Conservation (phyloP, 2,329 filamentous ascomycete species). For the Grosmannia huntii region DNA sequence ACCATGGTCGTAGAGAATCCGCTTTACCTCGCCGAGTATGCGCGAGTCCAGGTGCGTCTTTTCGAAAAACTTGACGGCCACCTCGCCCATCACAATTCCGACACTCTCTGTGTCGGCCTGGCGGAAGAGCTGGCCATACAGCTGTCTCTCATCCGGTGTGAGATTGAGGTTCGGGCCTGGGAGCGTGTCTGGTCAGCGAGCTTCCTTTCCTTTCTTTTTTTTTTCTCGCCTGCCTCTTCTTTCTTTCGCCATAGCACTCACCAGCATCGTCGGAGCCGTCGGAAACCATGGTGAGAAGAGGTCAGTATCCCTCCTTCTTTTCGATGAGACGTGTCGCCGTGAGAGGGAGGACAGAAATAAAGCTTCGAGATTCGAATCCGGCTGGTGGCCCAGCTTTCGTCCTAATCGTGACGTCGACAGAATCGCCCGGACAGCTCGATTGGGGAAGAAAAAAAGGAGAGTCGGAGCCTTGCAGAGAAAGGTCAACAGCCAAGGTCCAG, state of each 20-base stretch:
- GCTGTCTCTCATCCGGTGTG: slow-evolving; percentile 80
- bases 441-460: not conserved
- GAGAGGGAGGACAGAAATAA: not conserved
- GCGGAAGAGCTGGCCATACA: slow-evolving; percentile 86
- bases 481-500: not conserved
- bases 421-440: not conserved
- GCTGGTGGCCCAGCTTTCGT: not conserved
- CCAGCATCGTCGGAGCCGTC: slow-evolving; percentile 16
- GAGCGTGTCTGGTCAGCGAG: not conserved
- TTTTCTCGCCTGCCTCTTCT: not conserved
- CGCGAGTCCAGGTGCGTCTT: slow-evolving; percentile 81
- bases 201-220: not conserved
- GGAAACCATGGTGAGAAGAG: slow-evolving; percentile 15
- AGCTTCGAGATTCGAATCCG: not conserved
- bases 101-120: slow-evolving; percentile 85
- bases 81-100: slow-evolving; percentile 88
- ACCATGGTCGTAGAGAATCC: not conserved
- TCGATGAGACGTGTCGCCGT: not conserved
- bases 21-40: slow-evolving; percentile 68
- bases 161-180: slow-evolving; percentile 66
- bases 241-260: slow-evolving; percentile 5
- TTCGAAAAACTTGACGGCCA: slow-evolving; percentile 96
- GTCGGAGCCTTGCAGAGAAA: not conserved
- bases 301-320: not conserved
- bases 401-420: not conserved